These are phyloP conservation scores for Pseudocercospora crystallina DNA, from an alignment of 2,329 filamentous ascomycete species.

Conservation along the genomic window DNA sequence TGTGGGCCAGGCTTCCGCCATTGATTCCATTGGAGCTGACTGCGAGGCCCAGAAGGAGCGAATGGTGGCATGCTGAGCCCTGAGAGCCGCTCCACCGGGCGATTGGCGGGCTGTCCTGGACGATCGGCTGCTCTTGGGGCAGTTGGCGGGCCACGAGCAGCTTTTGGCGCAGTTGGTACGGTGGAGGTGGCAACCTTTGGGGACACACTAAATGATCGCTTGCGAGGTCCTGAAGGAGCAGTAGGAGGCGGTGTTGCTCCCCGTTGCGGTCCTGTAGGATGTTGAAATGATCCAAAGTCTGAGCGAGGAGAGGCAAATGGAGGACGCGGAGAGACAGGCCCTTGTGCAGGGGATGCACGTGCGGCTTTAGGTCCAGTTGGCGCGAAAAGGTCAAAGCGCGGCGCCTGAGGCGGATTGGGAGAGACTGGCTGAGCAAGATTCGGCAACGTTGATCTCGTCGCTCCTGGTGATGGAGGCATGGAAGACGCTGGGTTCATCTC, in stretches of 20 bases:
- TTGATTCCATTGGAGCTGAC: constrained; percentile 39
- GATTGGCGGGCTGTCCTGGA: constrained; percentile 13
- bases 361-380: constrained; percentile 35
- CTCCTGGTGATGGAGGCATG: constrained; percentile 24
- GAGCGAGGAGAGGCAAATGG: constrained; percentile 29
- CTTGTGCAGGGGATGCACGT: constrained; percentile 24
- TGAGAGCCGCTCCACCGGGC: constrained; percentile 17
- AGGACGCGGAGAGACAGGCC: constrained; percentile 28
- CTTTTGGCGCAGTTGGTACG: constrained; percentile 39
- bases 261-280: constrained; percentile 7
- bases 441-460: constrained; percentile 21
- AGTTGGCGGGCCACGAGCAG: constrained; percentile 25
- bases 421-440: constrained; percentile 26
- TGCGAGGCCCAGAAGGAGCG: constrained; percentile 28
- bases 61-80: constrained; percentile 20
- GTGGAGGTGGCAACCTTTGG: constrained; percentile 32
- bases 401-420: constrained; percentile 21
- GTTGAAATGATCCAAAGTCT: constrained; percentile 22
- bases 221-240: constrained; percentile 35
- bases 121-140: constrained; percentile 15
- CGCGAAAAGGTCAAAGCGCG: constrained; percentile 28
- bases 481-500: constrained; percentile 12
- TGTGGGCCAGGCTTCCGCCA: constrained; percentile 44
- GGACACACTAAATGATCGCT: constrained; percentile 36
- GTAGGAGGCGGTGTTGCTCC: constrained; percentile 31